Evolutionary conservation across 2,329 filamentous ascomycete genomes (phyloP).

Genomic region (Ambrosiella beaveri): DNA sequence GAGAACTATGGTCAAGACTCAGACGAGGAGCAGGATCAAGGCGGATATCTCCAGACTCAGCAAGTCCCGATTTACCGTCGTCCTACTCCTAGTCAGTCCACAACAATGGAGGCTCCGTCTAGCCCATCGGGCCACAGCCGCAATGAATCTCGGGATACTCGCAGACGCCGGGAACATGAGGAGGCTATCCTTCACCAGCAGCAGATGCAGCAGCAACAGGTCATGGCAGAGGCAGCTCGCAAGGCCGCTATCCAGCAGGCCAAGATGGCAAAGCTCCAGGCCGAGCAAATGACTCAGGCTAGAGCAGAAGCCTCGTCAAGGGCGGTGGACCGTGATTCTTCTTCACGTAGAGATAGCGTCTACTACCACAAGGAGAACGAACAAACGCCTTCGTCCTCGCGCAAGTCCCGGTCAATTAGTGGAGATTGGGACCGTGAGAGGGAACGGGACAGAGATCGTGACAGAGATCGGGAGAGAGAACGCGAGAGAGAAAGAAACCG

Average conservation of each 20-base stretch:
- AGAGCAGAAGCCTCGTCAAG: background rate
- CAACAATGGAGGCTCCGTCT: background rate
- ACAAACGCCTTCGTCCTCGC: conserved; percentile 1
- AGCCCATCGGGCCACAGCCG: conserved; percentile 1
- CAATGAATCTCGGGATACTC: background rate
- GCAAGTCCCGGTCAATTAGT: conserved; percentile 5
- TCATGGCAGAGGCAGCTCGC: background rate
- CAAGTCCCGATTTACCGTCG: conserved; percentile 4
- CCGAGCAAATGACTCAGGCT: conserved; percentile 1
- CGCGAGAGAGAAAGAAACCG: conserved; percentile 1
- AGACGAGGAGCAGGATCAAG: conserved; percentile 5
- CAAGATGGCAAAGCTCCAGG: conserved; percentile 5
- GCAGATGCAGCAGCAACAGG: background rate
- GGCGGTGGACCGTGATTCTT: background rate
- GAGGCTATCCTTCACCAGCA: background rate
- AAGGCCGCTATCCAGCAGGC: conserved; percentile 5
- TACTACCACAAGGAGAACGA: conserved; percentile 8
- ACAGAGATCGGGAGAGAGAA: background rate
- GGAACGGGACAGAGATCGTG: background rate
- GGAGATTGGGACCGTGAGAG: background rate
- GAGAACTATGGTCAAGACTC: conserved; percentile 11
- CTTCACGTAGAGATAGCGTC: conserved; percentile 6
- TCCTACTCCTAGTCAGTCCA: background rate
- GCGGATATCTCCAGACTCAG: background rate
- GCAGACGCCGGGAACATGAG: conserved; percentile 1